Evolutionary conservation across 2,329 filamentous ascomycete species (phyloP), one percentile per base, ranked within the genome.

Genomic region (Blastomyces parvus): DNA sequence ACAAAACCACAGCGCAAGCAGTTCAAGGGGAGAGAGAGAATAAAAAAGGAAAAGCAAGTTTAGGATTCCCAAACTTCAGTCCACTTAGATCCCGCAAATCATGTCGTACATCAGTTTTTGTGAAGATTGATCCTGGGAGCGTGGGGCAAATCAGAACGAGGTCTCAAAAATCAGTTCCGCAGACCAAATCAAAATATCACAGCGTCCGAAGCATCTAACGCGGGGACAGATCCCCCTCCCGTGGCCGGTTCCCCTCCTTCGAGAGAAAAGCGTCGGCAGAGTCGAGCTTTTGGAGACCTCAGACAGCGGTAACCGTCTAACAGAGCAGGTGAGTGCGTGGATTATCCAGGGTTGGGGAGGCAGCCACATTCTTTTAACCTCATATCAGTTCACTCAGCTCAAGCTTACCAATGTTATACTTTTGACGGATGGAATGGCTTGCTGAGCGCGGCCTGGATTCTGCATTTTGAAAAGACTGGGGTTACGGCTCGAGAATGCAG

Each of bases 161-260:
- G 38, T 59, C 57, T 59, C 57, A 59, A 59, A 59, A 59, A 44
- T 59, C 40, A 44, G 57, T 59, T 46, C 57, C 57, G 57, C 57
- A 33, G 57, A 17, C 57, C 57, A 36, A 25, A 59, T 59, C 57
- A 33, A 46, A 59, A 59, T n/a, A 57, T 59, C 40, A 59, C 40
- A 25, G 22, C 57, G 46, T 59, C 40, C 13, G 22, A 22, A 42
- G 22, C 38, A 30, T 22, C 22, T 11, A 36, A 17, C 57, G 27
- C 40, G 11, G 38, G n/a, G 38, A 38, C 36, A 42, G 33, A 57
- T 13, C 22, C 38, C 40, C 40, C 40, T 13, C 40, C 13, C 11
- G 38, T 9, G 22, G 22, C 14, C 40, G 22, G 13, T 33, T 22
- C 57, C 57, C 22, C 7, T 40, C 22, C 22, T 33, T 8, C 11